Conservation (phyloP, 176 grass and related monocot species). For the Oryza officinalis region DNA sequence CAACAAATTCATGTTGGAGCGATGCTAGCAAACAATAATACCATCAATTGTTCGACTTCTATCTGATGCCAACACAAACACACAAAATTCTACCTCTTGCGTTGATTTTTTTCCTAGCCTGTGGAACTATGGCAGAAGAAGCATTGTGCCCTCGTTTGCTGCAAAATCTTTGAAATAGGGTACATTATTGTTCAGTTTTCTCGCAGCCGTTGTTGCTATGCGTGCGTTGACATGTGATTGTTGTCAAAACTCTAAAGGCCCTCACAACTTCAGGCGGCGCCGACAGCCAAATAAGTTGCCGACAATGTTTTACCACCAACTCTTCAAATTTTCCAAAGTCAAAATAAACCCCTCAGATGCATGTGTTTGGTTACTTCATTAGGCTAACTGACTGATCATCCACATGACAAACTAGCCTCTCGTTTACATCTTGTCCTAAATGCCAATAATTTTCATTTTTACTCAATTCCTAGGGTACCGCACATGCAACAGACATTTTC, state of each 20-base stretch:
- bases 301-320: constrained; percentile 33
- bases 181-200: too few species aligned
- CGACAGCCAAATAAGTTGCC: background rate
- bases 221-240: too few species aligned
- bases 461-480: background rate
- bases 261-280: too few species aligned
- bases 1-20: background rate
- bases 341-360: background rate
- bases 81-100: background rate
- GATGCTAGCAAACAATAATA: background rate
- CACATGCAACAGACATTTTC: background rate
- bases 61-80: background rate
- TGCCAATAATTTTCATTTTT: background rate
- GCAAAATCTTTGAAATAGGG: background rate
- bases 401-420: constrained; percentile 6
- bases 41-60: background rate
- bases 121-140: background rate
- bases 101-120: background rate
- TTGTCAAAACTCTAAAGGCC: too few species aligned
- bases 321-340: background rate
- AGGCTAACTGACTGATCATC: background rate
- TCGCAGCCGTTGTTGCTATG: too few species aligned
- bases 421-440: background rate
- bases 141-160: too few species aligned
- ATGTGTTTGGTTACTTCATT: background rate